A percentile compares a stretch with the other conserved stretches of the same genome.
Conservation (phyloP, 768 basidiomycete species). For the Rhizopogon salebrosus region DNA sequence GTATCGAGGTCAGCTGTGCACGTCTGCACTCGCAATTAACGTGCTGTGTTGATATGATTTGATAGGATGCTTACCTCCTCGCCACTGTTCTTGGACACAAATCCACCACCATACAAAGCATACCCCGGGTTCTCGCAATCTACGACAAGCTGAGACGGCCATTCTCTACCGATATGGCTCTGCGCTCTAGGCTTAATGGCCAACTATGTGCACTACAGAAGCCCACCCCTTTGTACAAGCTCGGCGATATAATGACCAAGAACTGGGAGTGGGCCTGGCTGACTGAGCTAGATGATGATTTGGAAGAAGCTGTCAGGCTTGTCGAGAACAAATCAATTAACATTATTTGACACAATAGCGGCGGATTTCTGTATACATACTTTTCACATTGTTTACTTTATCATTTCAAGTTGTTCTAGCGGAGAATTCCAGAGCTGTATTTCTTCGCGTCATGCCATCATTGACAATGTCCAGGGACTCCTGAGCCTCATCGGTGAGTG, state of each 20-base stretch:
- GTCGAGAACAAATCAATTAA: conserved; percentile 4
- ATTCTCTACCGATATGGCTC: conserved; percentile 30
- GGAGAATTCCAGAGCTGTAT: conserved; percentile 2
- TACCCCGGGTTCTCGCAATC: conserved; percentile 36
- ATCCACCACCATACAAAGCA: conserved; percentile 23
- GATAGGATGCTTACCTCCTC: conserved; percentile 32
- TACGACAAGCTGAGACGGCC: conserved; percentile 53
- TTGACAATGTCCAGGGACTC: conserved; percentile 88
- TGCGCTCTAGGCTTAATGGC: conserved; percentile 17
- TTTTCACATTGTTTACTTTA: not conserved
- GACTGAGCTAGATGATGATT: conserved; percentile 14
- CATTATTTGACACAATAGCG: not conserved
- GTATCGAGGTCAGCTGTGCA: conserved; percentile 32
- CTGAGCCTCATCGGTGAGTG: conserved; percentile 46
- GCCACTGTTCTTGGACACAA: conserved; percentile 40
- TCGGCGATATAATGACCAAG: conserved; percentile 38
- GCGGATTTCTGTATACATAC: not conserved
- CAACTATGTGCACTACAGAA: conserved; percentile 13
- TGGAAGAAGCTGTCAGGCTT: conserved; percentile 14
- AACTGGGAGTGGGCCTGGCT: conserved; percentile 55
- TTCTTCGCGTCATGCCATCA: conserved; percentile 76
- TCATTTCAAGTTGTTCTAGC: not conserved
- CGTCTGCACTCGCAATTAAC: not conserved
- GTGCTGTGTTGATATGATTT: not conserved
- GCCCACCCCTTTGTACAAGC: conserved; percentile 27